phyloP scores from a whole-genome alignment of 2,329 filamentous ascomycete species.

The Talaromyces sp. region DNA sequence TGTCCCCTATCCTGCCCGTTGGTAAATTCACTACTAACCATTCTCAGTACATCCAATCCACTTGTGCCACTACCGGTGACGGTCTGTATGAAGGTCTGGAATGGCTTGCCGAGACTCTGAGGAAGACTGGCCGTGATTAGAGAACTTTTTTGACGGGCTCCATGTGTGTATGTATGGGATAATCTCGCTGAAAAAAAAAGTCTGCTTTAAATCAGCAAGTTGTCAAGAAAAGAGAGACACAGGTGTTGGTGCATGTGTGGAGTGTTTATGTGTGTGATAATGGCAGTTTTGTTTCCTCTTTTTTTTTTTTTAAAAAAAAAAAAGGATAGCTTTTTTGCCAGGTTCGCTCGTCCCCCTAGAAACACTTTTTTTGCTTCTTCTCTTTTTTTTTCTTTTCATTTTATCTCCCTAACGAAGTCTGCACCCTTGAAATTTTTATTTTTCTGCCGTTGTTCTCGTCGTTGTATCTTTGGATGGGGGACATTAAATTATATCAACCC shows the following conservation, averaged over 20 bases:
- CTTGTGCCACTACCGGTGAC: constrained; percentile 97
- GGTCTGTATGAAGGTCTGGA: constrained; percentile 99
- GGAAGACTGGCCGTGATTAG: constrained; percentile 59
- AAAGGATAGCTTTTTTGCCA: not conserved
- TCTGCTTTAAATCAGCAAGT: not conserved
- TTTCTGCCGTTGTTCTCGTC: not conserved
- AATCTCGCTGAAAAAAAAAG: not conserved
- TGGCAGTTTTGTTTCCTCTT: not conserved
- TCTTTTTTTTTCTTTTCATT: not conserved
- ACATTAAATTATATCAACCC: not conserved
- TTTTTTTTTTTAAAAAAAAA: not conserved
- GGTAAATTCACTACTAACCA: constrained; percentile 11
- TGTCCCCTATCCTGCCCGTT: constrained; percentile 37
- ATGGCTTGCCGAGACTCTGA: constrained; percentile 80
- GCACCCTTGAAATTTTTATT: not conserved
- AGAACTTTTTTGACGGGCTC: constrained; percentile 10
- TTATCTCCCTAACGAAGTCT: not conserved
- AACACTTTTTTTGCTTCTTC: not conserved
- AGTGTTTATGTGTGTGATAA: not conserved
- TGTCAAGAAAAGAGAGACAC: not conserved
- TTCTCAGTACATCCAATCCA: constrained; percentile 93
- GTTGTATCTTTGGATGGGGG: not conserved
- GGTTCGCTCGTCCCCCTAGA: not conserved
- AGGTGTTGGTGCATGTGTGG: not conserved
- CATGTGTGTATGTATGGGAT: not conserved